Conservation (phyloP, 495 filamentous ascomycete species). For the Lichenothelia convexa region DNA sequence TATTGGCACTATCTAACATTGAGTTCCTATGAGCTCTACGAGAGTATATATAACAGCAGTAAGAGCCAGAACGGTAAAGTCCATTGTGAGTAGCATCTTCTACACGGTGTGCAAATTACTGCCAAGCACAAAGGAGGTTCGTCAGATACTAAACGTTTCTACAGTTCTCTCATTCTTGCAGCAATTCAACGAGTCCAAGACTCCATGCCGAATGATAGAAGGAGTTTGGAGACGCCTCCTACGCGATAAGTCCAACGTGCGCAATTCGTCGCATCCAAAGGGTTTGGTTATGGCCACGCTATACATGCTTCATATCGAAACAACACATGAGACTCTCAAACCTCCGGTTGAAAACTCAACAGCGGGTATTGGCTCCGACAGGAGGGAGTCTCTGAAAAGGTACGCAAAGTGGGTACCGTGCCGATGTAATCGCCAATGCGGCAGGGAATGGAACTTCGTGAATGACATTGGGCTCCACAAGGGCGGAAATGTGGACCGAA, state of each 20-base stretch:
- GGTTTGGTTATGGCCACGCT: not conserved
- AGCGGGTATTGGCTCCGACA: not conserved
- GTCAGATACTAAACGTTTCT: not conserved
- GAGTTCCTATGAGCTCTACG: too few relatives aligned
- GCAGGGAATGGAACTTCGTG: conserved; percentile 1
- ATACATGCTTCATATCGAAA: conserved; percentile 5
- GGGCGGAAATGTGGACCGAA: not conserved
- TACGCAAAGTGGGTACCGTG: not conserved
- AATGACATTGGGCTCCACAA: conserved; percentile 1
- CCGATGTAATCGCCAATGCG: conserved; percentile 2
- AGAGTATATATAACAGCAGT: too few relatives aligned
- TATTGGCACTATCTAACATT: too few relatives aligned
- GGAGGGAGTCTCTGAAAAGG: conserved; percentile 1
- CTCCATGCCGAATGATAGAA: conserved; percentile 1
- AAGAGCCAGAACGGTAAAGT: too few relatives aligned
- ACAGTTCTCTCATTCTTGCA: conserved; percentile 1
- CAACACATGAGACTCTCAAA: conserved; percentile 1
- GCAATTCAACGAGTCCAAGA: not conserved
- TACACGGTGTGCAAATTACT: too few relatives aligned
- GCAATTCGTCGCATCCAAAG: too few relatives aligned
- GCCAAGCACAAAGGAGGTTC: too few relatives aligned
- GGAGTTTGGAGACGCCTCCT: not conserved
- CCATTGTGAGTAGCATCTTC: too few relatives aligned
- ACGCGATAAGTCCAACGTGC: too few relatives aligned
- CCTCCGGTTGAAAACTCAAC: not conserved